Evolutionary conservation across 257 asterid species (phyloP), one percentile per base, ranked within the genome.

Genomic region (Paulownia fortunei): DNA sequence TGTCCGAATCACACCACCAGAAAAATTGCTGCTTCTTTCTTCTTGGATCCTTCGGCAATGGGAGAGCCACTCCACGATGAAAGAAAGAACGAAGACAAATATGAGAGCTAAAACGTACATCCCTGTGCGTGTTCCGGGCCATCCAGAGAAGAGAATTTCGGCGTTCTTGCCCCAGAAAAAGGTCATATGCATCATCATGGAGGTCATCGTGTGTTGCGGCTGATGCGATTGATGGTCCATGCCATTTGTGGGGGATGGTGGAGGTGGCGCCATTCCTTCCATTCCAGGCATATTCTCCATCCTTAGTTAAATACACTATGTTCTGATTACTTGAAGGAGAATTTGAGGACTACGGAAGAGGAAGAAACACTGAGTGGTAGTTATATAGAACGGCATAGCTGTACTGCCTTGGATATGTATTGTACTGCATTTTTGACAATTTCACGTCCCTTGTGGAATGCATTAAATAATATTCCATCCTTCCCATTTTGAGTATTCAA

Each of bases 101-200:
- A 84, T 12, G 15, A 92, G 89, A 46, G 97, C 89, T 9, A 88
- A 8, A 0, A 81, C 55, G 54, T 92, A 92, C 94, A 89, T 91
- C 1, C 94, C 92, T 0, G 84, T 36, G 69, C 88, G 76, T 0
- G 73, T 30, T 10, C 97, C 95, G 4, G 97, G 97, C 97, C 97
- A 92, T 0, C 90, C 94, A 0, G 87, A 67, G 81, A 92, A 92
- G 36, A 92, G 88, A 41, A 92, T 86, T 68, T 91, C 90, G 4
- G 95, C 61, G 51, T 89, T 79, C 32, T 80, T 83, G 19, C 95
- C 90, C 97, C 97, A 92, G 59, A 85, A 91, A 68, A 92, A 92
- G 19, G 97, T 89, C 97, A 92, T 89, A 74, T 89, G 95, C 78
- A 80, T 76, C 92, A 84, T 84, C 82, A 41, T 55, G 13, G 21